phyloP scores from a whole-genome alignment of 139 green algal species.

The Edaphochlamys debaryana region DNA sequence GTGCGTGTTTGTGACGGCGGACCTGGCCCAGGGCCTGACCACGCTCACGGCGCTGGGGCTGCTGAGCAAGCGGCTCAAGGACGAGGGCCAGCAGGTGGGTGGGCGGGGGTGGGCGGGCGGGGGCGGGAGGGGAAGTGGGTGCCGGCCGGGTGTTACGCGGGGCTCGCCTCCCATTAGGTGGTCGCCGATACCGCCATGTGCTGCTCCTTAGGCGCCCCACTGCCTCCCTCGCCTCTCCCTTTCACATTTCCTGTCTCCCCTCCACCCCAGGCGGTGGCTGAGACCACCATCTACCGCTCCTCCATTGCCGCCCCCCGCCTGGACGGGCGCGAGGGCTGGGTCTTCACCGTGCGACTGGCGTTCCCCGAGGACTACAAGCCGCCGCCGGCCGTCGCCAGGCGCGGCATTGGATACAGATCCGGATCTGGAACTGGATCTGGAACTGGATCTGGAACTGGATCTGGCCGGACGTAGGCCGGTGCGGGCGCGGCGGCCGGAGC shows the following conservation, averaged over 20 bases:
- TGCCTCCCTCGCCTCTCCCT: too few species aligned
- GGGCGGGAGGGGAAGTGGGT: not conserved
- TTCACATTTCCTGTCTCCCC: too few species aligned
- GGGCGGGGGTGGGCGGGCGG: too few species aligned
- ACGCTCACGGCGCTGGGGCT: conserved; percentile 25
- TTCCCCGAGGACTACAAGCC: not conserved
- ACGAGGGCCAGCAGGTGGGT: conserved; percentile 26
- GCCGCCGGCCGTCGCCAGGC: too few species aligned
- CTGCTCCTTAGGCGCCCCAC: too few species aligned
- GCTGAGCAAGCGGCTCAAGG: conserved; percentile 20
- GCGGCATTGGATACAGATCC: too few species aligned
- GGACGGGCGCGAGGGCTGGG: conserved; percentile 28
- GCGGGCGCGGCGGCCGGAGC: too few species aligned
- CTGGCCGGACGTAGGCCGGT: too few species aligned
- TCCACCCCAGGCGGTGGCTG: not conserved
- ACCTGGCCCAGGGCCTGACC: conserved; percentile 16
- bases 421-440: too few species aligned
- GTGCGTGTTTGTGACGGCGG: conserved; percentile 2
- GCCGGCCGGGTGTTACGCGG: too few species aligned
- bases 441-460: too few species aligned
- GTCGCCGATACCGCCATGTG: not conserved
- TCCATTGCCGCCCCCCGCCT: not conserved
- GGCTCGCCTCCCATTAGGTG: too few species aligned
- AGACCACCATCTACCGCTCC: conserved; percentile 22
- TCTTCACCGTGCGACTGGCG: conserved; percentile 12